Evolutionary conservation across 257 asterid genomes (phyloP).

Genomic region (Solanum appendiculatum): DNA sequence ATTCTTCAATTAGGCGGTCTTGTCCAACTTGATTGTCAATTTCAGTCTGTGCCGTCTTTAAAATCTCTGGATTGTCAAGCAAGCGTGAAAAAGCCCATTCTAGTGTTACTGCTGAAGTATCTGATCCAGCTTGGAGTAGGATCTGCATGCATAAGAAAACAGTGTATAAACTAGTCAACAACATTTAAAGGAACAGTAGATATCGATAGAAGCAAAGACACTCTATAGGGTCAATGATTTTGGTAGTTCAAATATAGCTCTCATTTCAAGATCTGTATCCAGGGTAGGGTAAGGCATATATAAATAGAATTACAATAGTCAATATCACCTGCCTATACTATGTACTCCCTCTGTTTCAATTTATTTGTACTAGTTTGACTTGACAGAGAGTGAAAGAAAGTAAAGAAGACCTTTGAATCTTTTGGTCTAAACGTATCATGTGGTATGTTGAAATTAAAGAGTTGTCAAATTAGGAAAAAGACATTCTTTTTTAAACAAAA

Average conservation of each 20-base stretch:
- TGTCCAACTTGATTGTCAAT: slow-evolving; percentile 13
- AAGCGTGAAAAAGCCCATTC: slow-evolving; percentile 24
- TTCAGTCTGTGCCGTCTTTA: slow-evolving; percentile 20
- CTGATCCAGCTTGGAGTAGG: slow-evolving; percentile 32
- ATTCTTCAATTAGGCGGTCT: slow-evolving; percentile 11
- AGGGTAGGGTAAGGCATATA: not conserved
- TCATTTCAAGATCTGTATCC: not conserved
- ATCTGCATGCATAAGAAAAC: slow-evolving; percentile 7
- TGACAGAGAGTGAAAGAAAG: not conserved
- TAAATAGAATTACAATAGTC: not conserved
- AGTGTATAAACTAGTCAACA: not conserved
- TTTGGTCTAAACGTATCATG: not conserved
- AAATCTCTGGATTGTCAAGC: slow-evolving; percentile 8
- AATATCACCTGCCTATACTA: not conserved
- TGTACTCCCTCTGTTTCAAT: not conserved
- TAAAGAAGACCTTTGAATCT: not conserved
- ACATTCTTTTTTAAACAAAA: not conserved
- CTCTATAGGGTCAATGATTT: not conserved
- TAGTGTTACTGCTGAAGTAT: slow-evolving; percentile 15
- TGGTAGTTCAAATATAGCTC: not conserved
- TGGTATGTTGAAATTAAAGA: not conserved
- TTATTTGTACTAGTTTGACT: not conserved
- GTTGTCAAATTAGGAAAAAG: not conserved
- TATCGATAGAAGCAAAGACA: not conserved
- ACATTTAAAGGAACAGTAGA: not conserved